Base-by-base conservation (phyloP, 805 yeast species). In the Candida coquimbonensis region DNA sequence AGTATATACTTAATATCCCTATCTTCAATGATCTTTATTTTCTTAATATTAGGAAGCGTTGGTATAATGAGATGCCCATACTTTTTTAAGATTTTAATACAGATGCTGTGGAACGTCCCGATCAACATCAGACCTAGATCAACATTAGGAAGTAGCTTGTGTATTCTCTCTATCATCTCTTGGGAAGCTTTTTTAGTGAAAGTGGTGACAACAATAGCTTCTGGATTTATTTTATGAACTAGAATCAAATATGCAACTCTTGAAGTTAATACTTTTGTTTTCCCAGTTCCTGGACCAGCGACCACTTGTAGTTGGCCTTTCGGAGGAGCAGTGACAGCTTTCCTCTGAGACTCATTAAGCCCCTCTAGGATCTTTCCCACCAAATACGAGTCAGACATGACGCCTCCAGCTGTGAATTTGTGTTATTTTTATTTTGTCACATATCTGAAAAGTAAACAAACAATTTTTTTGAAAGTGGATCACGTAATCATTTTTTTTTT, bases 181-280 rank as follows among this genome's bases (percentile, higher is more conserved):
- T 71, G 75, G 2, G 97, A 95, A 0, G 99, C 98, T 55, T 85
- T 87, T 55, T 87, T 86, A 12, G 98, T 91, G 67, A 91, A 91
- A 0, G 98, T 90, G 7, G 96, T 87, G 19, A 90, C 93, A 1
- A 91, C 75, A 17, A 93, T 73, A 40, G 74, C 66, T 32, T 71
- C 68, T 0, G 97, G 90, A 1, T 70, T 67, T 0, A 86, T 62
- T 2, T 71, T 63, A 33, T 75, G 69, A 9, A 73, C 61, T 4
- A 76, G 48, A 8, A 90, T 53, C 27, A 90, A 66, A 55, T 80
- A 76, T 0, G 90, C 90, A 9, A 90, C 93, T 39, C 96, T 69
- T 1, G 88, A 73, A 0, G 87, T 81, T 27, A 91, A 63, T 2
- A 93, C 91, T 59, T 80, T 81, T 2, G 99, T 91, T 62, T 91